Base-by-base conservation (phyloP, 768 basidiomycete species). In the Rhodotorula kratochvilovae region DNA sequence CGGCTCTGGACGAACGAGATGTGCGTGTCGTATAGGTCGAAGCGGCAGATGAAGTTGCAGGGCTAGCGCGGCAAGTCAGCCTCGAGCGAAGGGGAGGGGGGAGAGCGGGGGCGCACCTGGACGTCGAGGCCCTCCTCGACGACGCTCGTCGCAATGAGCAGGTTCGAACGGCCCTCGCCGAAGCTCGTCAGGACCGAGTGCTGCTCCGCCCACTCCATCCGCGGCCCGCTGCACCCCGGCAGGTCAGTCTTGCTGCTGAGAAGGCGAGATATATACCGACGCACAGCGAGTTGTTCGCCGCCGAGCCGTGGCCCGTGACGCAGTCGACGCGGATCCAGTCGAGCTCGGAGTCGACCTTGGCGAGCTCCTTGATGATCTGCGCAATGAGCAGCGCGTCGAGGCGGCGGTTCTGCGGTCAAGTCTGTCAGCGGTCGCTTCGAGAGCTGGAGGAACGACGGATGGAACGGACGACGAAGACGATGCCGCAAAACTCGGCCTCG, bases 121-220 rank as follows among this genome's bases (percentile, higher is more conserved):
- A 68, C 62, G 50, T 68, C 61, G 29, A 68, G 48, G 5, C 67
- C 67, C 21, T 68, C 67, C 50, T 68, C 67, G 23, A 63, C 61
- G 29, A 68, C 67, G 17, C 35, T 42, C 36, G 67, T 68, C 6
- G 67, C 67, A 31, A 68, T 23, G 25, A 68, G 55, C 5, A 68
- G 27, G 50, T 68, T 68, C 5, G 31, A 36, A 13, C 57, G 45
- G 31, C 67, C 67, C 3, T 63, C 45, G 15, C 48, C 62, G 39
- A 68, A 68, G 11, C 53, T 39, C n/a, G 48, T 53, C 3, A 63
- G 56, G 23, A 63, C 39, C 21, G 43, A 25, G 0, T 61, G 46
- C 31, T 68, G 67, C 67, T 63, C 55, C 7, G 31, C n/a, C 67
- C 67, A 68, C 23, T 23, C 15, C 67, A 68, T 68, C 12, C 61